Evolutionary conservation across 139 green algal genomes (phyloP).

Genomic region (Tetraselmis chui): DNA sequence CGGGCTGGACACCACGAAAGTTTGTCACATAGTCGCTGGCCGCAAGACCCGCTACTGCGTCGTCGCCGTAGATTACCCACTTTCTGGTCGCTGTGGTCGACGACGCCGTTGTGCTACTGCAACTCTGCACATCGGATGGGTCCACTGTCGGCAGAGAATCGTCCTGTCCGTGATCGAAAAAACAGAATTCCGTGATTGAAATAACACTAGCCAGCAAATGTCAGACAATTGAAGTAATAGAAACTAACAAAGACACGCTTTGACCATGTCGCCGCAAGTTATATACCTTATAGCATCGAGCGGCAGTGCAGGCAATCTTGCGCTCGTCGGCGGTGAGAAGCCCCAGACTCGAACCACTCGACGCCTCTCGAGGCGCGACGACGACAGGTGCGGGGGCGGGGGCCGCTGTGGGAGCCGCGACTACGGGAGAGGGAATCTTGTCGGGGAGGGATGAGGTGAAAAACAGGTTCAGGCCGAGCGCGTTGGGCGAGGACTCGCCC

Average conservation of each 20-base stretch:
- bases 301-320: neutral
- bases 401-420: neutral
- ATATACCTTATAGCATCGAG: neutral
- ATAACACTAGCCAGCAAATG: no score
- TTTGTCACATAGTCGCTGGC: neutral
- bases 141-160: neutral
- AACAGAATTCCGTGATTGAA: no score
- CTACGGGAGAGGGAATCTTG: neutral
- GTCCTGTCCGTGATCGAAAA: neutral
- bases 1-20: neutral
- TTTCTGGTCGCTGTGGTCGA: no score
- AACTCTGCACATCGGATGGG: no score
- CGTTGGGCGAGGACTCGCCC: neutral
- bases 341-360: neutral
- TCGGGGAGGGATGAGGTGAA: neutral
- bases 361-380: neutral
- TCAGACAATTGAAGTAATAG: no score
- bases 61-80: neutral
- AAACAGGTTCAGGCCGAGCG: neutral
- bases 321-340: neutral
- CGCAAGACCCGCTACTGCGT: neutral
- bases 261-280: no score
- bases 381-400: neutral
- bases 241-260: no score
- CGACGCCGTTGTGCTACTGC: no score